These are phyloP conservation scores for Monilinia vaccinii-corymbosi DNA, from an alignment of 2,329 filamentous ascomycete species.

Conservation along the genomic window DNA sequence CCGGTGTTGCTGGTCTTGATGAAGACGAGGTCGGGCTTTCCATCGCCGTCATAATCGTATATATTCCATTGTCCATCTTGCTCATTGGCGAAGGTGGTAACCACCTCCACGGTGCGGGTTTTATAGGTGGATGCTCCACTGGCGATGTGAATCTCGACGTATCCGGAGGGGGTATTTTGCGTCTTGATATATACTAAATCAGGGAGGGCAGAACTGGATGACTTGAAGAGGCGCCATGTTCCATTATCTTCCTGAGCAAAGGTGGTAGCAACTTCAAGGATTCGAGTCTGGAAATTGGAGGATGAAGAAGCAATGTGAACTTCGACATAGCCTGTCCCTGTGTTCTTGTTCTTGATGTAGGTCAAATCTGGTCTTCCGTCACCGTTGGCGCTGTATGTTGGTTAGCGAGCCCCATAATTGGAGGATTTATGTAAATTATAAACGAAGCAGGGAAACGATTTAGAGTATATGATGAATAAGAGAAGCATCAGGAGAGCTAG, in stretches of 20 bases:
- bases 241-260: slow-evolving; percentile 3
- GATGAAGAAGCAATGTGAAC: slow-evolving; percentile 3
- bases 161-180: background rate
- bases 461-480: background rate
- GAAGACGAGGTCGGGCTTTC: slow-evolving; percentile 5
- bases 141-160: slow-evolving; percentile 5
- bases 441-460: too few relatives aligned
- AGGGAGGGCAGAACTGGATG: background rate
- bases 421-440: background rate
- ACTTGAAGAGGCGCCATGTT: background rate
- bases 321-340: slow-evolving; percentile 5
- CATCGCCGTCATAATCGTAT: slow-evolving; percentile 7
- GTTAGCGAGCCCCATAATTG: background rate
- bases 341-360: slow-evolving; percentile 5
- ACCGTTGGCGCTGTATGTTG: background rate
- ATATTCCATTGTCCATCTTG: slow-evolving; percentile 10
- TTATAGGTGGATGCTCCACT: background rate
- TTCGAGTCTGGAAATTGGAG: slow-evolving; percentile 3
- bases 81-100: slow-evolving; percentile 4
- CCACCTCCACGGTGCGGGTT: slow-evolving; percentile 3
- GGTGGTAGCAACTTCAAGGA: background rate
- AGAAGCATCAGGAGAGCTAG: background rate
- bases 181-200: slow-evolving; percentile 6
- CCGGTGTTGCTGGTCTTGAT: slow-evolving; percentile 9
- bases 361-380: slow-evolving; percentile 2